Conservation (phyloP, 805 yeast species). For the Saturnispora sanitii region DNA sequence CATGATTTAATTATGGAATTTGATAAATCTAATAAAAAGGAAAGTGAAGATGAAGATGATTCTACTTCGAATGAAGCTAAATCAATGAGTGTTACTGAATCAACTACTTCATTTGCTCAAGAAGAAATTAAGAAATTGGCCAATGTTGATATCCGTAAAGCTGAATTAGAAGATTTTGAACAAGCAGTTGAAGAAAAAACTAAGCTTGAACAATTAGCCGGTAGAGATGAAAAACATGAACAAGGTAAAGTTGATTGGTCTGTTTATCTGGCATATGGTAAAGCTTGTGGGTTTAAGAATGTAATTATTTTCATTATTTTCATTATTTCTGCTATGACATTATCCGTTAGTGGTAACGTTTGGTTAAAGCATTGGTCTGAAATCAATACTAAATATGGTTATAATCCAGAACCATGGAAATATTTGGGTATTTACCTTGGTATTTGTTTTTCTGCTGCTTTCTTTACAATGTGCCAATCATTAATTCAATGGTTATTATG, state of each 20-base stretch:
- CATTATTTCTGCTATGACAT: constrained; percentile 47
- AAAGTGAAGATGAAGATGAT: constrained; percentile 5
- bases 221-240: constrained; percentile 69
- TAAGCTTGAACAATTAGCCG: constrained; percentile 31
- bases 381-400: constrained; percentile 56
- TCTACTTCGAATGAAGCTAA: background rate
- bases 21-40: constrained; percentile 35
- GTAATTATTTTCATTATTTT: constrained; percentile 49
- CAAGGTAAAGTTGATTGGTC: constrained; percentile 90
- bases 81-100: constrained; percentile 14
- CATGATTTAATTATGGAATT: constrained; percentile 39
- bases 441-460: constrained; percentile 61
- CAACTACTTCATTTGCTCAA: constrained; percentile 17
- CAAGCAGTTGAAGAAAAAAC: constrained; percentile 27
- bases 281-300: constrained; percentile 68
- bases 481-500: constrained; percentile 70
- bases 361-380: constrained; percentile 99
- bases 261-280: constrained; percentile 74
- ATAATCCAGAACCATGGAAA: constrained; percentile 60
- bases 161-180: constrained; percentile 42
- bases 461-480: constrained; percentile 53
- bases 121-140: constrained; percentile 25
- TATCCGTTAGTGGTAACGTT: constrained; percentile 62
- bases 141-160: constrained; percentile 43
- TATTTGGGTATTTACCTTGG: constrained; percentile 69